A percentile compares a stretch with the other conserved stretches of the same genome.
Evolutionary conservation across 306 rosid genomes (phyloP).

Genomic region (Fragaria vesca): DNA sequence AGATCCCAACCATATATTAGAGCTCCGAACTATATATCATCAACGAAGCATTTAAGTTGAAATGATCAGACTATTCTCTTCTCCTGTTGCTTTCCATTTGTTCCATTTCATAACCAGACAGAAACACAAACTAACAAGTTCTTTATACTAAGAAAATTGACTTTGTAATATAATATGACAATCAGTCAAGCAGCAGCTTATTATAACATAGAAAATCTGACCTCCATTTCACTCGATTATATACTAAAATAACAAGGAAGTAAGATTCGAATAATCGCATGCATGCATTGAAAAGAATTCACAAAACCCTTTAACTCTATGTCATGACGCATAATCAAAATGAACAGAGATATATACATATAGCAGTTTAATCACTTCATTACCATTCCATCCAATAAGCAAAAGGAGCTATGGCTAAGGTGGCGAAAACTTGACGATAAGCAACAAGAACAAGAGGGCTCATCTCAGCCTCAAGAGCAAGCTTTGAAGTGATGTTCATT

Average conservation of each 20-base stretch:
- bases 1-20: neutral
- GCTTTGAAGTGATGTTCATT: conserved; percentile 79
- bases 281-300: neutral
- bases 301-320: neutral
- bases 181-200: neutral
- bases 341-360: too few relatives aligned
- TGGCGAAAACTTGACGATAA: conserved; percentile 77
- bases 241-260: neutral
- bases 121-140: neutral
- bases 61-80: neutral
- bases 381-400: conserved; percentile 74
- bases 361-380: neutral
- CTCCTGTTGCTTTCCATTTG: neutral
- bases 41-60: neutral
- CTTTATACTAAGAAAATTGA: neutral
- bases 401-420: conserved; percentile 62
- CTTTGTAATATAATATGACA: conserved; percentile 1
- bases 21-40: neutral
- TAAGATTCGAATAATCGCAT: neutral
- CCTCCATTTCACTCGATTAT: neutral
- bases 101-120: neutral
- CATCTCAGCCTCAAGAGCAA: conserved; percentile 75
- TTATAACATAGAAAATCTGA: neutral
- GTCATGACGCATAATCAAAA: neutral
- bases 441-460: conserved; percentile 75